Evolutionary conservation across 441 rosid genomes (phyloP).

Genomic region (Populus hybrid): DNA sequence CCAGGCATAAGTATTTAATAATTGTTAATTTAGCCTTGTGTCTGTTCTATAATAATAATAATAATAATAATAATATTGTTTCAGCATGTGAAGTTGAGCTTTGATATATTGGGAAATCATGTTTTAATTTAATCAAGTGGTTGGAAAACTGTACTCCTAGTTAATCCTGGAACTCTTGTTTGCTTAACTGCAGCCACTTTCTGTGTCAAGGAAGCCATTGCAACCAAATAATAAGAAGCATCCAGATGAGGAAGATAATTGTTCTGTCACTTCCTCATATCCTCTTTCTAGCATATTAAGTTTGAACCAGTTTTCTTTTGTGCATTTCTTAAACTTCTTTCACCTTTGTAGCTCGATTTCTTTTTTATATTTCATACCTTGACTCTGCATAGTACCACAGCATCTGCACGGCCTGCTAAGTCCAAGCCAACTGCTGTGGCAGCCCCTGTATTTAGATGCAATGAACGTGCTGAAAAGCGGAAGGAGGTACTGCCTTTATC

Average conservation of each 20-base stretch:
- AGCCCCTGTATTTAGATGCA: constrained; percentile 69
- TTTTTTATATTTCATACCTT: constrained; percentile 22
- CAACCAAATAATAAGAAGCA: constrained; percentile 84
- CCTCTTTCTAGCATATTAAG: constrained; percentile 23
- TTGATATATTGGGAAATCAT: neutral
- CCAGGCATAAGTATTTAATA: constrained; percentile 2
- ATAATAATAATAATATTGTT: neutral
- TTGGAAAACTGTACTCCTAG: neutral
- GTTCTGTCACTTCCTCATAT: constrained; percentile 74
- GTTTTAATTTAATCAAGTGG: neutral
- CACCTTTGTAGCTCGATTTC: neutral
- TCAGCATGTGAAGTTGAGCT: neutral
- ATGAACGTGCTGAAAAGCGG: constrained; percentile 85
- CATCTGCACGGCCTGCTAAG: constrained; percentile 44
- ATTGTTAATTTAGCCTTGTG: neutral
- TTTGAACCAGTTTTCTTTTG: constrained; percentile 9
- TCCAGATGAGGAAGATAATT: constrained; percentile 84
- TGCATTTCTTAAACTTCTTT: constrained; percentile 10
- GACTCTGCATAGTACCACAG: constrained; percentile 45
- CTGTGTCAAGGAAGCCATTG: constrained; percentile 68
- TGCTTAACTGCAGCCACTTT: constrained; percentile 36
- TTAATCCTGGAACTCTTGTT: constrained; percentile 10
- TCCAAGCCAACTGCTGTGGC: constrained; percentile 44
- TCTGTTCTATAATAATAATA: neutral
- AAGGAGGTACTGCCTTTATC: constrained; percentile 55